Evolutionary conservation across 2,329 filamentous ascomycete genomes (phyloP), one percentile per base, ranked within the genome.

Genomic region (Aspergillus novofumigatus): DNA sequence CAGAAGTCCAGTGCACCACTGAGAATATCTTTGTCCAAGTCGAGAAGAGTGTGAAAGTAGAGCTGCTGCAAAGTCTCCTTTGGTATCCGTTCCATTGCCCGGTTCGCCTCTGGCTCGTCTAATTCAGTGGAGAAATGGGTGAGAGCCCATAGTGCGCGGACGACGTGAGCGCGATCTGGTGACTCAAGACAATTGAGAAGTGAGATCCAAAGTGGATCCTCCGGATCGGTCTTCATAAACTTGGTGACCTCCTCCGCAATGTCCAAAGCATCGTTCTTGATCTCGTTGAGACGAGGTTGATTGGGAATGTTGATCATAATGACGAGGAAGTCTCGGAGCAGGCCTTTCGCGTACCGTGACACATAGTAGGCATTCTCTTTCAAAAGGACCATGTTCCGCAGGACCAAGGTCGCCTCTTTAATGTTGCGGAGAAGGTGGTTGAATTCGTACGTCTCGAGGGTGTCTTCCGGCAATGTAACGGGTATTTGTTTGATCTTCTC

Each of bases 371-470:
- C 93, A 69, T 99, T 99, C 60, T 96, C 92, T 23, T 87, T 85
- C 21, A 97, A 80, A 74, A 95, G 90, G n/a, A 92, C 88, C 92
- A 99, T 97, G 72, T 99, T 99, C 52, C 94, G 86, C 47, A 97
- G 81, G 20, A 96, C 92, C 49, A 97, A 79, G 21, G 89, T 87
- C 2, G 94, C 92, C 73, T 97, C 92, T 25, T 89, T 93, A 60
- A 96, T 83, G 62, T 91, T 84, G 11, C 89, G 83, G 59, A 97
- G 80, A 45, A 83, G 80, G 61, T 92, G 86, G 14, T 84, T 81
- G 63, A 89, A 90, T 5, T 86, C 81, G 29, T 85, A 85, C 0
- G 91, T 85, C 60, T 92, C 84, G 26, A 97, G 80, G 38, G 81
- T 80, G 65, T 91, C 86, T 2, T 86, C 79, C 17, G 87, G 77